phyloP scores from a whole-genome alignment of 805 yeast species.

The Zygosaccharomyces siamensis region DNA sequence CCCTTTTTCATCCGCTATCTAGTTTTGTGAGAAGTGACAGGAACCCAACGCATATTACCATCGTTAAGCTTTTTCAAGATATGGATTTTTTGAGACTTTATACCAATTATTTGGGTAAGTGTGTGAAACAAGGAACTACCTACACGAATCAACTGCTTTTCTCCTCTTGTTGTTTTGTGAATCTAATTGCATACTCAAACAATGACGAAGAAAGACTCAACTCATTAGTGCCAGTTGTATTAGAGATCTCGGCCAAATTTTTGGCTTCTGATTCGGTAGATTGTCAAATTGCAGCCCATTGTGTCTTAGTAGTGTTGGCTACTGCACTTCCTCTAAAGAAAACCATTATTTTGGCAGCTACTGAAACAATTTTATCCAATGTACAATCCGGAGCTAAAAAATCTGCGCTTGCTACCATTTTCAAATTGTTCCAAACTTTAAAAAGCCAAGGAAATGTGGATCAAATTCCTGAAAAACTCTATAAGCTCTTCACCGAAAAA shows the following conservation, averaged over 20 bases:
- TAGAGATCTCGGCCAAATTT: slow-evolving; percentile 55
- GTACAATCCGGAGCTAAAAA: slow-evolving; percentile 39
- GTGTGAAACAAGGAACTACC: slow-evolving; percentile 48
- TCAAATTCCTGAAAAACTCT: slow-evolving; percentile 38
- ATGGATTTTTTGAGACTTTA: slow-evolving; percentile 62
- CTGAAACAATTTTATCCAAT: slow-evolving; percentile 50
- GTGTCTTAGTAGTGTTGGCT: slow-evolving; percentile 71
- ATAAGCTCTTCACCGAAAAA: slow-evolving; percentile 32
- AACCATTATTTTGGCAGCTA: slow-evolving; percentile 54
- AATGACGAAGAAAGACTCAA: slow-evolving; percentile 42
- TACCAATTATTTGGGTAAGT: slow-evolving; percentile 44
- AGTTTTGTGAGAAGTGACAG: slow-evolving; percentile 61
- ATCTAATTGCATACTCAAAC: slow-evolving; percentile 56
- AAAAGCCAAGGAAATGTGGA: slow-evolving; percentile 40
- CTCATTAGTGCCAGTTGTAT: slow-evolving; percentile 48
- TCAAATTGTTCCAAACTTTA: slow-evolving; percentile 46
- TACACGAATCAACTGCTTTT: slow-evolving; percentile 73
- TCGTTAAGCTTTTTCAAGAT: slow-evolving; percentile 72
- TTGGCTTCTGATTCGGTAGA: slow-evolving; percentile 48
- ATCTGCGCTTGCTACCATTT: slow-evolving; percentile 45
- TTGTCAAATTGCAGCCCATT: slow-evolving; percentile 77
- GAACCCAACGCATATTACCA: slow-evolving; percentile 59
- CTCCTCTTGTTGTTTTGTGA: slow-evolving; percentile 63
- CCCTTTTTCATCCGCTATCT: slow-evolving; percentile 64
- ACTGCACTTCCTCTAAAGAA: slow-evolving; percentile 60